These are phyloP conservation scores for Naganishia liquefaciens DNA, from an alignment of 1,284 basidiomycete species.

Conservation along the genomic window DNA sequence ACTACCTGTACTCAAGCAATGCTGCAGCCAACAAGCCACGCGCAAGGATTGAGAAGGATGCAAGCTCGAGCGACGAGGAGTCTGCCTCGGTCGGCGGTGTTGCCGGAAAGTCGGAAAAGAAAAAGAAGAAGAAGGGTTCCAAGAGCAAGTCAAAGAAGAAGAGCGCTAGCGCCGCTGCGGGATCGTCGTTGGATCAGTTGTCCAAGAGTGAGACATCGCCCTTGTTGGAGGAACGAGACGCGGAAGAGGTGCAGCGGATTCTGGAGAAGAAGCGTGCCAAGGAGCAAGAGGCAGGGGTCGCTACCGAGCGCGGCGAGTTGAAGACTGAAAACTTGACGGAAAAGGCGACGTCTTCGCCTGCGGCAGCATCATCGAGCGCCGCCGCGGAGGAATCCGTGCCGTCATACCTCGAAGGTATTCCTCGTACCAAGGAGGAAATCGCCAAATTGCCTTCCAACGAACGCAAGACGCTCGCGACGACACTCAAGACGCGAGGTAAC, in stretches of 20 bases:
- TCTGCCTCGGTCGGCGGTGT: constrained; percentile 53
- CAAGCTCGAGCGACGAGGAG: constrained; percentile 50
- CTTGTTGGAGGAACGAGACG: constrained; percentile 66
- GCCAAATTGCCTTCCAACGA: constrained; percentile 58
- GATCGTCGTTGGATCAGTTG: constrained; percentile 29
- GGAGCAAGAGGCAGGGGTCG: constrained; percentile 26
- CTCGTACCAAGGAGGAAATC: constrained; percentile 34
- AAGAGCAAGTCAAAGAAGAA: constrained; percentile 51
- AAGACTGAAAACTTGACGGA: constrained; percentile 5
- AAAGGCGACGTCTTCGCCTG: neutral
- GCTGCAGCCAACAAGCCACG: constrained; percentile 16
- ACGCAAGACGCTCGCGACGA: constrained; percentile 70
- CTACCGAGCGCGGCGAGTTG: constrained; percentile 9
- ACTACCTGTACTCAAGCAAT: constrained; percentile 60
- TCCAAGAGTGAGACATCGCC: constrained; percentile 58
- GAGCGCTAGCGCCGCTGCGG: constrained; percentile 26
- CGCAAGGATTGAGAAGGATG: constrained; percentile 14
- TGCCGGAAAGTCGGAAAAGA: constrained; percentile 42
- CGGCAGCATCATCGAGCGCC: constrained; percentile 5
- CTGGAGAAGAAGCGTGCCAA: constrained; percentile 27
- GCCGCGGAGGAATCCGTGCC: constrained; percentile 2
- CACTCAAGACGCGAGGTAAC: constrained; percentile 88
- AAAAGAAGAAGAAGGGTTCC: constrained; percentile 60
- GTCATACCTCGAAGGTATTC: constrained; percentile 26
- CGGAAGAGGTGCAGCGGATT: constrained; percentile 53